phyloP scores from a whole-genome alignment of 176 grass and related monocot species.

The Saccharum officinarum region DNA sequence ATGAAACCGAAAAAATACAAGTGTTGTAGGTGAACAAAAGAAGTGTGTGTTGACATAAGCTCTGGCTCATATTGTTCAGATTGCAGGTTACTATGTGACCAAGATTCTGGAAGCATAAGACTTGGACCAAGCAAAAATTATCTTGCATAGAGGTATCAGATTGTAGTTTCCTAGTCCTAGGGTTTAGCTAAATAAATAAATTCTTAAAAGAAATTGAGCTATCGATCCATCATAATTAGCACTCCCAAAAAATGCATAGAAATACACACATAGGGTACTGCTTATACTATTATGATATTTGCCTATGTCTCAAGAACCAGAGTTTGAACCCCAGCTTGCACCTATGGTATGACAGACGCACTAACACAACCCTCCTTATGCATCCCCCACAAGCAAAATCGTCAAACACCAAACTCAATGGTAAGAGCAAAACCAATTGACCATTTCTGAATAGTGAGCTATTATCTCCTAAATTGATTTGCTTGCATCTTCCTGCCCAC shows the following conservation, averaged over 20 bases:
- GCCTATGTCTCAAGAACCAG: not conserved
- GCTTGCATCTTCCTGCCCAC: not conserved
- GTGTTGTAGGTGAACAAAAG: conserved; percentile 12
- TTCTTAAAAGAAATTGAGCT: not conserved
- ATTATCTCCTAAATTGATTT: conserved; percentile 18
- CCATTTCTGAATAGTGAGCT: not conserved
- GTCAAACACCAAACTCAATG: not conserved
- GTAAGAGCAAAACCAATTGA: conserved; percentile 3
- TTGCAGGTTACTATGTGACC: not conserved
- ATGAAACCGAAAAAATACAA: conserved; percentile 25
- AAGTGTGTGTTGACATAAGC: not conserved
- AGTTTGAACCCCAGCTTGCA: conserved; percentile 12
- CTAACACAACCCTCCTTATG: not conserved
- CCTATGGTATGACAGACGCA: not conserved
- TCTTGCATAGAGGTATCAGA: not conserved
- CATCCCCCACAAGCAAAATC: not conserved
- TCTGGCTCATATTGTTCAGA: not conserved
- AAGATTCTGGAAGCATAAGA: not conserved
- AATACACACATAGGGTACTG: not conserved
- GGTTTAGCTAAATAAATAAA: not conserved
- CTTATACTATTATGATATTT: conserved; percentile 13
- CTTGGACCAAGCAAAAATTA: conserved; percentile 8
- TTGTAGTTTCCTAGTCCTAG: not conserved
- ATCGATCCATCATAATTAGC: conserved; percentile 12
- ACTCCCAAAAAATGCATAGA: conserved; percentile 1